These are phyloP conservation scores for Notholithocarpus densiflorus DNA, from an alignment of 306 rosid species.

Conservation along the genomic window DNA sequence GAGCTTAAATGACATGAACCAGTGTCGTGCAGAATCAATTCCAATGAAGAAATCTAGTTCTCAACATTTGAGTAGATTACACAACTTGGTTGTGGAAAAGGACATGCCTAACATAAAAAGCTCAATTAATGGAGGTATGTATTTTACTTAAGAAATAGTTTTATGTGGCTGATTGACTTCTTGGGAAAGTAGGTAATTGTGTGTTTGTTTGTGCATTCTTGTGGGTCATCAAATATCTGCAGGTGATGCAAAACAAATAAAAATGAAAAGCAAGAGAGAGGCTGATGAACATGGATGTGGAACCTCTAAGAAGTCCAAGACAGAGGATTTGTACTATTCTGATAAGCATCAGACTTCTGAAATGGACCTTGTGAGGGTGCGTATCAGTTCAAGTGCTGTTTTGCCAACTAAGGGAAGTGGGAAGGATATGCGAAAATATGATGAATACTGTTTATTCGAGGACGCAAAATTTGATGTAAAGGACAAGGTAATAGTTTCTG, in stretches of 20 bases:
- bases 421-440: slow-evolving; percentile 40
- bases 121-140: slow-evolving; percentile 43
- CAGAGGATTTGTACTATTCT: slow-evolving; percentile 27
- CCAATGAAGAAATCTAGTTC: slow-evolving; percentile 35
- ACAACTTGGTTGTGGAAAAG: slow-evolving; percentile 37
- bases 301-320: slow-evolving; percentile 47
- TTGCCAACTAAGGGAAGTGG: slow-evolving; percentile 33
- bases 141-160: slow-evolving; percentile 20
- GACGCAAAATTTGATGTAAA: slow-evolving; percentile 18
- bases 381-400: slow-evolving; percentile 34
- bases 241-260: slow-evolving; percentile 45
- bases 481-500: slow-evolving; percentile 34
- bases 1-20: slow-evolving; percentile 42
- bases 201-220: neutral
- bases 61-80: slow-evolving; percentile 29
- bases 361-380: slow-evolving; percentile 32
- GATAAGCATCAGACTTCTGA: slow-evolving; percentile 34
- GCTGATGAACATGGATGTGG: slow-evolving; percentile 44
- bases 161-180: neutral
- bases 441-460: slow-evolving; percentile 41
- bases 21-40: slow-evolving; percentile 39
- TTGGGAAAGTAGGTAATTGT: slow-evolving; percentile 3
- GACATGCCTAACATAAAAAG: slow-evolving; percentile 42
- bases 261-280: slow-evolving; percentile 46
- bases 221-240: slow-evolving; percentile 14